Evolutionary conservation across 2,329 filamentous ascomycete species (phyloP).

Genomic region (Aureobasidium sp.): DNA sequence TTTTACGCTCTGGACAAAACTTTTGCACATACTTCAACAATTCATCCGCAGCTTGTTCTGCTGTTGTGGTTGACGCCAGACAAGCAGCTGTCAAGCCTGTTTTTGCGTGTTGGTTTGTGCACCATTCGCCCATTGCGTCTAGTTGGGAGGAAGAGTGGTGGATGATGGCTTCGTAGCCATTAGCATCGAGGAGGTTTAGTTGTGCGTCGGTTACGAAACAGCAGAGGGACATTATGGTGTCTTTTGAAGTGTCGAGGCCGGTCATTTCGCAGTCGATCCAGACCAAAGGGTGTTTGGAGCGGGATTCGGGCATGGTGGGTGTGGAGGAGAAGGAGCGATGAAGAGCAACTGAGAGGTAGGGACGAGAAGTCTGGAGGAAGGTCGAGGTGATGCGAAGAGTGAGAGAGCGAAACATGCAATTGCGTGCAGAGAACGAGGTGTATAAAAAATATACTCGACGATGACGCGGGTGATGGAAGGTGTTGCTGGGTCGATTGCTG

Average conservation of each 20-base stretch:
- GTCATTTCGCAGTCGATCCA: constrained; percentile 98
- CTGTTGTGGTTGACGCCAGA: constrained; percentile 61
- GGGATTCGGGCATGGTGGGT: constrained; percentile 34
- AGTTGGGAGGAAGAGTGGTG: constrained; percentile 70
- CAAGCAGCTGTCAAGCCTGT: constrained; percentile 77
- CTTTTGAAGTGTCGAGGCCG: constrained; percentile 66
- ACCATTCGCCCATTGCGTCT: constrained; percentile 83
- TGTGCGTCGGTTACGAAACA: constrained; percentile 82
- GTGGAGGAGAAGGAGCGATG: constrained; percentile 11
- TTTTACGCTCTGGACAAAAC: constrained; percentile 57
- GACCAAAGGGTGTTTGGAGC: constrained; percentile 60
- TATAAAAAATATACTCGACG: neutral
- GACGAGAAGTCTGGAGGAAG: neutral
- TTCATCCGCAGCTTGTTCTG: constrained; percentile 60
- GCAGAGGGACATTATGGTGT: constrained; percentile 84
- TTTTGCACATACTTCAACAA: constrained; percentile 71
- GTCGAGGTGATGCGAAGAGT: neutral
- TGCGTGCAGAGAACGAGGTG: neutral
- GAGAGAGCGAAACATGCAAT: neutral
- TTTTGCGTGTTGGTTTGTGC: constrained; percentile 65
- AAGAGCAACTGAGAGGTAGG: neutral
- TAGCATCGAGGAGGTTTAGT: constrained; percentile 64
- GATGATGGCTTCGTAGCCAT: constrained; percentile 73
- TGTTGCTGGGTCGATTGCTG: neutral
- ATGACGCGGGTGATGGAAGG: neutral